Base-by-base conservation (phyloP, 345 rosid genomes). In the Ricinus communis region DNA sequence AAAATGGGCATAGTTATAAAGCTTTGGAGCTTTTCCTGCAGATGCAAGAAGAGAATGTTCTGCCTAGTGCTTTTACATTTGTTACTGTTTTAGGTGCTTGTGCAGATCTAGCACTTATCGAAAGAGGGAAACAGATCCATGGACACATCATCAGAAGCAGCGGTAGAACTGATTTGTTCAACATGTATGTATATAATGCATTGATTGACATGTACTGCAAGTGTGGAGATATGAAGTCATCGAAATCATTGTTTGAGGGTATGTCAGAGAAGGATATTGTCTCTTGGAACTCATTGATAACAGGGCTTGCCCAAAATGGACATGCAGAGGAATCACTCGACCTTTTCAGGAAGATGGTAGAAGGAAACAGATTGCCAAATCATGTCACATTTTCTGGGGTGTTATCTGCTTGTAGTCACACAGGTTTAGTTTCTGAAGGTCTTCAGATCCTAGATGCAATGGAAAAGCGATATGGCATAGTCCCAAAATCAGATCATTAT, bases 351-450 rank as follows among this genome's bases (percentile, higher is more conserved):
- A 73, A 67, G 19, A 85, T 85, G 86, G 56, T 74, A 15, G 55
- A 74, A 69, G 65, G 60, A 3, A 79, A 76, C 15, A 41, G 60
- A 45, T 69, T 52, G 0, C 96, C 93, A 9, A 88, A 90, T 45
- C 81, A 60, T 41, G 82, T 90, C 36, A 88, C 96, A 15, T 90
- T 91, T 67, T 86, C 77, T 43, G 89, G 85, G 66, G 58, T 80
- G 30, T 66, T 82, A 55, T 78, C 73, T 38, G 77, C 86, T 60
- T 81, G 88, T 70, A 72, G 83, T 66, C 81, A 82, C 45, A 46
- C 80, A 0, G 88, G 88, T 67, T 58, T 79, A 43, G 74, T 74
- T 40, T 40, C 69, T 19, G 83, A 82, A 69, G 88, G 77, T 11
- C 68, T 81, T 31, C 25, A 57, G 41, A 74, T 82, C 41, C 65